Base-by-base conservation (phyloP, 2,329 filamentous ascomycete species). In the Pyricularia pennisetigena region DNA sequence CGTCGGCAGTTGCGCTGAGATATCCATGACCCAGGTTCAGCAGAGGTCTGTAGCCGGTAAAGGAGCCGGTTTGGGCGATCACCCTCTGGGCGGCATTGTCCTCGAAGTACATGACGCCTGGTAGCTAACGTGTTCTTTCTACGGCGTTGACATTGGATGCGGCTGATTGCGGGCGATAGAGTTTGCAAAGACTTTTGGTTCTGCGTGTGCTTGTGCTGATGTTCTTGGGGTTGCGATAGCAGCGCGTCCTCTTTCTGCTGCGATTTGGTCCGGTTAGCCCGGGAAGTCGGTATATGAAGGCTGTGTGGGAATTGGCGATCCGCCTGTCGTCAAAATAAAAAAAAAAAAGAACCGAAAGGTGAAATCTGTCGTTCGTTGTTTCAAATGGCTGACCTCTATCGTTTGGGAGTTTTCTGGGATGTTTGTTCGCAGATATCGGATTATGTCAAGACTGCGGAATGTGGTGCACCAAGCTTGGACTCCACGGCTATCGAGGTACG, bases 11-110 rank as follows among this genome's bases (percentile, higher is more conserved):
- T n/a, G 83, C 79, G 70, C 78, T 83, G 70, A 92, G 84, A 78
- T 92, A 92, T 70, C 83, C 80, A 69, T 81, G 81, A 57, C 86
- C 85, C 68, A 88, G 80, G 71, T 82, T 76, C 69, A 80, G 78
- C 64, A 81, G 71, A 26, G 83, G 80, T 69, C 84, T 82, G 72
- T 83, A 83, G 71, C 88, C 87, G 20, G 85, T 82, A 74, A 89
- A 85, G 69, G 87, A 89, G 73, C 87, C 87, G 68, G 86, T 85
- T 73, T 81, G 80, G 74, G 78, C 72, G 69, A 86, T 75, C 74
- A 81, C 78, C 78, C 82, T 78, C 76, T 86, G 83, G 71, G 75
- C 73, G 64, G 71, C 70, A 68, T 74, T 75, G 73, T 75, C 72
- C 66, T 76, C 75, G 74, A 75, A 74, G 73, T 74, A 75, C 79